Evolutionary conservation across 1,284 basidiomycete genomes (phyloP).

Genomic region (Puccinia polysora): DNA sequence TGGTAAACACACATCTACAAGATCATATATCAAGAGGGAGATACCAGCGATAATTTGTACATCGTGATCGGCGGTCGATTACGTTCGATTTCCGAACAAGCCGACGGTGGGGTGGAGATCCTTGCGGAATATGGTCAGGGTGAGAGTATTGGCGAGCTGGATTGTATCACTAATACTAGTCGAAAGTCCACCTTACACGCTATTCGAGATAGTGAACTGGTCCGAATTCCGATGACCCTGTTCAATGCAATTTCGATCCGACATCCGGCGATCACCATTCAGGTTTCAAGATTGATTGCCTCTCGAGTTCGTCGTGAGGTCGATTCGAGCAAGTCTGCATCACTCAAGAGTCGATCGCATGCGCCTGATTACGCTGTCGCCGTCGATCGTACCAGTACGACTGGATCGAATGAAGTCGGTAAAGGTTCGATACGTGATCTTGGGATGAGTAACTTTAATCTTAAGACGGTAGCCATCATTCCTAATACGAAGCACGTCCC

Average conservation of each 20-base stretch:
- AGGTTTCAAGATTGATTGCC: constrained; percentile 90
- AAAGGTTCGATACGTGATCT: constrained; percentile 57
- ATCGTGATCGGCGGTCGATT: constrained; percentile 97
- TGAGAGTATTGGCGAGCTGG: constrained; percentile 69
- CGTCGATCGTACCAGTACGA: constrained; percentile 22
- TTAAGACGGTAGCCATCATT: constrained; percentile 85
- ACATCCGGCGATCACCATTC: constrained; percentile 90
- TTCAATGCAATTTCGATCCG: constrained; percentile 81
- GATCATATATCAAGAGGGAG: constrained; percentile 84
- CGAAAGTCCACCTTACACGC: constrained; percentile 89
- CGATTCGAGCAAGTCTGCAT: constrained; percentile 58
- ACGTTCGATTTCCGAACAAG: constrained; percentile 65
- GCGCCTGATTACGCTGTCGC: constrained; percentile 28
- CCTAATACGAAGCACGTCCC: constrained; percentile 77
- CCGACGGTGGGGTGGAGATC: constrained; percentile 68
- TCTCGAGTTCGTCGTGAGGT: constrained; percentile 80
- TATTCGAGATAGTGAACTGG: constrained; percentile 96
- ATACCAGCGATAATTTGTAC: constrained; percentile 88
- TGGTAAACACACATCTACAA: constrained; percentile 50
- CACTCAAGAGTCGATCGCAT: constrained; percentile 45
- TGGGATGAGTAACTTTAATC: constrained; percentile 78
- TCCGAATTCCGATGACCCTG: constrained; percentile 90
- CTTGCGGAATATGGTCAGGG: constrained; percentile 90
- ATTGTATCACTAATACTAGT: constrained; percentile 88
- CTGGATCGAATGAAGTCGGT: constrained; percentile 21